These are phyloP conservation scores for Vigna trinervia DNA, from an alignment of 306 rosid genomes.

Conservation along the genomic window DNA sequence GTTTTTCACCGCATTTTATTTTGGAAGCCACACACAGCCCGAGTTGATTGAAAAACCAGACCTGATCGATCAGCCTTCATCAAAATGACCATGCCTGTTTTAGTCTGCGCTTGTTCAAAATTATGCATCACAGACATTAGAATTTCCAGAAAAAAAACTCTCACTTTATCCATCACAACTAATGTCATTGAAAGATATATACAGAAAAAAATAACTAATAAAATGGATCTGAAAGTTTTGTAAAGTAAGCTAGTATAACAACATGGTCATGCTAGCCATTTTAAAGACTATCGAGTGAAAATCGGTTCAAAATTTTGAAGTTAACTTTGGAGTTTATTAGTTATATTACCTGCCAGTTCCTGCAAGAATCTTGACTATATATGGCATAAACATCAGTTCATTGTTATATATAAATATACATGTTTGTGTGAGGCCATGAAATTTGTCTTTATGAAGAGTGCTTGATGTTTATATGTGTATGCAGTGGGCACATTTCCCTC, in stretches of 20 bases:
- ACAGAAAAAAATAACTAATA: neutral
- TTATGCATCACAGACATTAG: neutral
- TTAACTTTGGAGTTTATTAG: neutral
- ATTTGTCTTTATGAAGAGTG: constrained; percentile 11
- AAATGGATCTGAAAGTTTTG: neutral
- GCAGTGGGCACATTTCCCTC: constrained; percentile 99
- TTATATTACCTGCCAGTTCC: neutral
- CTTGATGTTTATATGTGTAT: constrained; percentile 3
- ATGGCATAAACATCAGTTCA: neutral
- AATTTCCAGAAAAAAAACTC: neutral
- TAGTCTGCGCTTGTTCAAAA: neutral
- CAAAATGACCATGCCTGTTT: neutral
- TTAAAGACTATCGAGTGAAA: neutral
- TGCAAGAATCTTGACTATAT: constrained; percentile 5
- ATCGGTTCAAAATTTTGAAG: neutral
- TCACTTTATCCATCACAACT: neutral
- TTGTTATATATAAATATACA: neutral
- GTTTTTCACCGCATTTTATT: neutral
- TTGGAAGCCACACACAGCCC: neutral
- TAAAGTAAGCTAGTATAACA: neutral
- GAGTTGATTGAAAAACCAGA: neutral
- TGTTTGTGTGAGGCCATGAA: neutral
- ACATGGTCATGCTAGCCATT: neutral
- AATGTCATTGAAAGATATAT: neutral
- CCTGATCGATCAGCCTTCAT: neutral